phyloP scores from a whole-genome alignment of 306 rosid genomes.

The Malus sylvestris region DNA sequence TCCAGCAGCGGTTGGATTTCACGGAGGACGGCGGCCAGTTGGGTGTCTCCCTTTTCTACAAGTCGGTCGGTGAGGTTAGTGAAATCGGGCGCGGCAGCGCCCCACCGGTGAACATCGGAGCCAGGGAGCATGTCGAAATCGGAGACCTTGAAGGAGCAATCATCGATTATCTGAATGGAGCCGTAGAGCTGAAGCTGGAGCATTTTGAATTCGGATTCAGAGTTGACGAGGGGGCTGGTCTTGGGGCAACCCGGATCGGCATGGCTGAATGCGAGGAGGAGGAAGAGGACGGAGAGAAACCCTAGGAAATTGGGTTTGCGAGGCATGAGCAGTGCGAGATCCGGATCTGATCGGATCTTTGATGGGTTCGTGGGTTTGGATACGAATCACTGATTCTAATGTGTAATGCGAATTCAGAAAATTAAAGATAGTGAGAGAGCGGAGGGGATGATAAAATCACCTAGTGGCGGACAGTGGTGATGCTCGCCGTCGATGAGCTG shows the following conservation, averaged over 20 bases:
- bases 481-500: slow-evolving; percentile 22
- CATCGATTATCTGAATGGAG: slow-evolving; percentile 43
- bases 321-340: slow-evolving; percentile 53
- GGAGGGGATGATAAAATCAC: neutral
- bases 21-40: no score
- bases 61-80: slow-evolving; percentile 48
- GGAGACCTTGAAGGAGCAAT: slow-evolving; percentile 79
- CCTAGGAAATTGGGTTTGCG: slow-evolving; percentile 31
- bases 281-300: slow-evolving; percentile 11
- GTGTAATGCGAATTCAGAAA: neutral
- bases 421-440: neutral
- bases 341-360: slow-evolving; percentile 27
- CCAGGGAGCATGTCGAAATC: slow-evolving; percentile 81
- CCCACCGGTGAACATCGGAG: slow-evolving; percentile 74
- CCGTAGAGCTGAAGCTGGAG: slow-evolving; percentile 86
- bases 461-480: slow-evolving; percentile 13
- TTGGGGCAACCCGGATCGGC: slow-evolving; percentile 56
- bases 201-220: slow-evolving; percentile 53
- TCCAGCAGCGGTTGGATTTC: no score
- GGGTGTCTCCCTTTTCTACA: no score
- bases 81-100: slow-evolving; percentile 37
- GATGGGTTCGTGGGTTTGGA: neutral
- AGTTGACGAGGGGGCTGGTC: slow-evolving; percentile 33
- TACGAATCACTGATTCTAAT: neutral
- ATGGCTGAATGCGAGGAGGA: slow-evolving; percentile 22